These are phyloP conservation scores for Microdochium nivale DNA, from an alignment of 2,329 filamentous ascomycete species.

Conservation along the genomic window DNA sequence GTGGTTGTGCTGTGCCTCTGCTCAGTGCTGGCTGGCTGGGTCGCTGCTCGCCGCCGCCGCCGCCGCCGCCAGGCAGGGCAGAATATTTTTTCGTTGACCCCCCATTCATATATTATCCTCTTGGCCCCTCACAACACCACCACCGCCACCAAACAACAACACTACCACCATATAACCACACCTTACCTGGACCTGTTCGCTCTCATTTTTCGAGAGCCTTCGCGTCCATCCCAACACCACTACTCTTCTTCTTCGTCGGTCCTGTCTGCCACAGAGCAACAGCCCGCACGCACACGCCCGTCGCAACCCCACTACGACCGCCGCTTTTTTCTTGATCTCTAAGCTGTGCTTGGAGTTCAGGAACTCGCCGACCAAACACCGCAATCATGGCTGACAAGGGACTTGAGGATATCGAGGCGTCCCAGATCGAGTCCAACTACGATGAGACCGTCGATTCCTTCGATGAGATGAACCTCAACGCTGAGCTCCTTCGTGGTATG, in stretches of 20 bases:
- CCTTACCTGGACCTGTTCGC: slow-evolving; percentile 10
- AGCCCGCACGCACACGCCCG: slow-evolving; percentile 13
- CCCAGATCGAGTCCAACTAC: slow-evolving; percentile 99
- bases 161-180: slow-evolving; percentile 6
- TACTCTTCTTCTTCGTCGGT: slow-evolving; percentile 12
- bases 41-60: neutral
- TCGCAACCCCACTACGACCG: slow-evolving; percentile 27
- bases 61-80: neutral
- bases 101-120: slow-evolving; percentile 5
- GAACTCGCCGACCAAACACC: slow-evolving; percentile 46
- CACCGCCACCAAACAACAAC: slow-evolving; percentile 11
- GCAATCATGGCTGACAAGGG: slow-evolving; percentile 99
- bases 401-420: slow-evolving; percentile 70
- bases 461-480: slow-evolving; percentile 94
- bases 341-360: slow-evolving; percentile 73
- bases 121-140: slow-evolving; percentile 11
- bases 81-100: slow-evolving; percentile 17
- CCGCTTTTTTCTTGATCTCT: slow-evolving; percentile 53
- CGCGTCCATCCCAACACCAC: slow-evolving; percentile 4
- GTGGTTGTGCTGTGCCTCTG: neutral
- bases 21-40: neutral
- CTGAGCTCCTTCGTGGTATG: slow-evolving; percentile 90
- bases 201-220: slow-evolving; percentile 17
- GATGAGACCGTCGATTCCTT: slow-evolving; percentile 99
- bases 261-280: slow-evolving; percentile 16